Evolutionary conservation across 2,329 filamentous ascomycete genomes (phyloP), one percentile per base, ranked within the genome.

Genomic region (Aspergillaceae sp.): DNA sequence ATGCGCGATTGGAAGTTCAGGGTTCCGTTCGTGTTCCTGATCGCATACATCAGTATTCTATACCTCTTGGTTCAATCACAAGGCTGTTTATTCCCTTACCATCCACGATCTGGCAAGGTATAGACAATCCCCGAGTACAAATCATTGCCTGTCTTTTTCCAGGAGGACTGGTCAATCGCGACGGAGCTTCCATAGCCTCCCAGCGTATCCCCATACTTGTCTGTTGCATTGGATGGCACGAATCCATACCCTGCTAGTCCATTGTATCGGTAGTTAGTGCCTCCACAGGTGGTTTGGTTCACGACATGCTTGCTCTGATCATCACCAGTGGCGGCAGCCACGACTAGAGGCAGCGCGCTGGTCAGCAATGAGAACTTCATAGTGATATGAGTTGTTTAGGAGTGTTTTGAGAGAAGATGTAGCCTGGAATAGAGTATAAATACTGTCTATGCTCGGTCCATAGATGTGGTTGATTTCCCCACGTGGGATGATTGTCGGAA

Each of bases 141-240:
- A 44, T 68, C 70, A 55, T 66, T 72, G 4, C 61, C 60, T 2
- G 64, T 65, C 58, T 75, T 77, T 54, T 70, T 74, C 82, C 83
- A 87, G 6, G 75, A 74, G 32, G 63, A 67, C 48, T 70, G 69
- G 46, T 83, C 78, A 29, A 87, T 65, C n/a, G 80, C 77, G 54
- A 84, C 77, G 8, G 80, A 74, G 47, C 78, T 83, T 6, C 84
- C 84, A 43, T 84, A 71, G 1, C 82, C 80, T 34, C 80, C 82
- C 29, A 87, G 68, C 0, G 82, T 87, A 58, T 87, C 84, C 29
- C 82, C 82, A 53, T 76, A 82, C 58, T 82, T 81, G 65, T 87
- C 84, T 30, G 74, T 69, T 2, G 75, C 74, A 56, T 81, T 73
- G 30, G 72, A 72, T 0, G 76, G 65, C 3, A 87, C 64, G 46